Conservation (phyloP, 768 basidiomycete genomes). For the Nidularia pulvinata region DNA sequence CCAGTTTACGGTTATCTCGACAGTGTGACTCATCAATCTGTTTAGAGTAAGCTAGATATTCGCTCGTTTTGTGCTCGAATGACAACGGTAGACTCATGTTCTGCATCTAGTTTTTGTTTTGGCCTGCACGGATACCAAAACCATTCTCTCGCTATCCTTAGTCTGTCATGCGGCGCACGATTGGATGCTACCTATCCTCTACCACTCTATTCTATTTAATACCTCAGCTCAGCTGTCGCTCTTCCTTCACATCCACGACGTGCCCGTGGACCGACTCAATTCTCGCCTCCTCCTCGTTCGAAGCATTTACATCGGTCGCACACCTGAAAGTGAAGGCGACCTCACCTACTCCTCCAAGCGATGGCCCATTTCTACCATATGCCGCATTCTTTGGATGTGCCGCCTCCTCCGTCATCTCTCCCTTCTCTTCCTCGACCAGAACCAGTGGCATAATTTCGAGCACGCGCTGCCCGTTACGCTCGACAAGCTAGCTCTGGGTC, state of each 20-base stretch:
- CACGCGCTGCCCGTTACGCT: conserved; percentile 25
- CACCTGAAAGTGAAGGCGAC: conserved; percentile 10
- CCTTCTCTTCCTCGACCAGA: conserved; percentile 26
- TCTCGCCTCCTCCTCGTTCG: conserved; percentile 16
- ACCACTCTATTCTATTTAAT: conserved; percentile 18
- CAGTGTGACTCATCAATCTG: no score
- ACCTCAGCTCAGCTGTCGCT: conserved; percentile 12
- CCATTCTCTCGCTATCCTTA: neutral
- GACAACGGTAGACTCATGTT: no score
- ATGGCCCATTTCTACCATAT: conserved; percentile 29
- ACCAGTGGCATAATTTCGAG: conserved; percentile 22
- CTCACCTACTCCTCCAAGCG: conserved; percentile 22
- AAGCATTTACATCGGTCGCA: conserved; percentile 28
- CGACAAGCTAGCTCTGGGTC: conserved; percentile 26
- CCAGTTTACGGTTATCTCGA: no score
- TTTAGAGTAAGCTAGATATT: no score
- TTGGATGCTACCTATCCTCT: conserved; percentile 17
- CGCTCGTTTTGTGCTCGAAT: no score
- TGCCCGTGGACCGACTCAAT: conserved; percentile 9
- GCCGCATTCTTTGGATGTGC: conserved; percentile 24
- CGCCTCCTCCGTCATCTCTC: conserved; percentile 21
- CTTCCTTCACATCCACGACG: conserved; percentile 16
- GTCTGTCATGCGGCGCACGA: conserved; percentile 4
- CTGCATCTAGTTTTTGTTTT: conserved; percentile 9
- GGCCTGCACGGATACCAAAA: conserved; percentile 7